Evolutionary conservation across 768 basidiomycete species (phyloP), one percentile per base, ranked within the genome.

Genomic region (Daedaleopsis nitida): DNA sequence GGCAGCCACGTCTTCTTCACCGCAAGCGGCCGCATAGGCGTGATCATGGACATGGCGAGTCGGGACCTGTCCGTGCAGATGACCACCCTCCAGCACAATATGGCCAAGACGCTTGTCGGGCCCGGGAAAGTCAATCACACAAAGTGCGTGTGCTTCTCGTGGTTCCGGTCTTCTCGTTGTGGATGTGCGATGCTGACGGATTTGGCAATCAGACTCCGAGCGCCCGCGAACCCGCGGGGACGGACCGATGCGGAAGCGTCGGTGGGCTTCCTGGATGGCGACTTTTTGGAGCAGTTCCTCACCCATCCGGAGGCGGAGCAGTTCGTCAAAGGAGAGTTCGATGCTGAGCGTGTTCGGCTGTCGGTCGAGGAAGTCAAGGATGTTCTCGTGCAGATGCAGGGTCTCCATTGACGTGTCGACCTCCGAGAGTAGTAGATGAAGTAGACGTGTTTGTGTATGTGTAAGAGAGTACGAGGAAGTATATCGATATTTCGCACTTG

Each of bases 251-350:
- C 81, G 9, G 83, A 87, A 35, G 66, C 73, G 27, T 66, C 80
- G 1, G 81, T 80, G 43, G 94, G 93, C 16, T 94, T 97, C 79
- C 77, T 97, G 32, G 94, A 97, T 62, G 95, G 94, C 1, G 89
- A 92, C 69, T 91, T 94, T 64, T 70, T 97, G 19, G 91, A 95
- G 72, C 75, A 77, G 19, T 86, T 90, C 72, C 77, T 88, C 55
- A 73, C 73, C 17, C 76, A 69, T 39, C 71, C 79, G 0, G 68
- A 76, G 6, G 72, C 79, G 23, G 74, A 85, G n/a, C 72, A 80
- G 55, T 74, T 91, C 11, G 74, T 88, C 65, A 68, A 76, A 32
- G 91, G 91, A 10, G 73, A 77, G 17, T 85, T 76, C 56, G 80
- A 84, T 53, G 83, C 83, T 3, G 89, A 93, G 73, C 74, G 74